These are phyloP conservation scores for Yamadazyma atmosphaerica DNA, from an alignment of 1,139 yeast species.

Conservation along the genomic window DNA sequence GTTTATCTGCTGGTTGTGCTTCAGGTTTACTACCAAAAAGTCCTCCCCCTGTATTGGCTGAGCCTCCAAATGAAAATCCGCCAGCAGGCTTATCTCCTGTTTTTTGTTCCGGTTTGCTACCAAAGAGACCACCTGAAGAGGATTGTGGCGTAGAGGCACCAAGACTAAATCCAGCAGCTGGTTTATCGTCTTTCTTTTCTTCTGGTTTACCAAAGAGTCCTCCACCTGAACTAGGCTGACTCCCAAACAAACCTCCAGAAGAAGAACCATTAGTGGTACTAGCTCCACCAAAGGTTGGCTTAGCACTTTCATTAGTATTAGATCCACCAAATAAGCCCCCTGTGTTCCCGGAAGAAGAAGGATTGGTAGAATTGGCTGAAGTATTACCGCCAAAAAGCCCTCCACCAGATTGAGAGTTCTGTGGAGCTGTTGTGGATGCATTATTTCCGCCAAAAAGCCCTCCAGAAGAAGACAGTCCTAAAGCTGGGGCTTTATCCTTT, in stretches of 20 bases:
- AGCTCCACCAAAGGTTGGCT: conserved; percentile 9
- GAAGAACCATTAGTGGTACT: not conserved
- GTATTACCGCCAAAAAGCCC: conserved; percentile 10
- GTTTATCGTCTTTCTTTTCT: conserved; percentile 9
- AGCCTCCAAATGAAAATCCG: conserved; percentile 27
- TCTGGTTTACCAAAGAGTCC: conserved; percentile 21
- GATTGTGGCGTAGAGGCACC: conserved; percentile 10
- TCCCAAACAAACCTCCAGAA: conserved; percentile 5
- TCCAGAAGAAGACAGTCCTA: not conserved
- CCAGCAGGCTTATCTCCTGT: conserved; percentile 15
- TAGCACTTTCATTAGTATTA: conserved; percentile 5
- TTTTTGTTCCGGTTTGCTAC: conserved; percentile 12
- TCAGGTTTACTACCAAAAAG: conserved; percentile 28
- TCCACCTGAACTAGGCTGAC: conserved; percentile 12
- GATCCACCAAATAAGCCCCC: conserved; percentile 19
- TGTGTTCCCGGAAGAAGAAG: not conserved
- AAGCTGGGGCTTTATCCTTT: not conserved
- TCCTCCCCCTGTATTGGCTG: conserved; percentile 17
- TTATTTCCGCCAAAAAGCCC: conserved; percentile 10
- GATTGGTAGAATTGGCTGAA: conserved; percentile 1
- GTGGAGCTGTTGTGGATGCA: conserved; percentile 21
- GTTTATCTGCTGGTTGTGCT: conserved; percentile 17
- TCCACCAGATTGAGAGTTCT: conserved; percentile 24
- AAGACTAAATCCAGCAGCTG: conserved; percentile 9
- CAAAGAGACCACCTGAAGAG: conserved; percentile 9